Evolutionary conservation across 257 asterid species (phyloP).

Genomic region (Gentiana macrophylla): DNA sequence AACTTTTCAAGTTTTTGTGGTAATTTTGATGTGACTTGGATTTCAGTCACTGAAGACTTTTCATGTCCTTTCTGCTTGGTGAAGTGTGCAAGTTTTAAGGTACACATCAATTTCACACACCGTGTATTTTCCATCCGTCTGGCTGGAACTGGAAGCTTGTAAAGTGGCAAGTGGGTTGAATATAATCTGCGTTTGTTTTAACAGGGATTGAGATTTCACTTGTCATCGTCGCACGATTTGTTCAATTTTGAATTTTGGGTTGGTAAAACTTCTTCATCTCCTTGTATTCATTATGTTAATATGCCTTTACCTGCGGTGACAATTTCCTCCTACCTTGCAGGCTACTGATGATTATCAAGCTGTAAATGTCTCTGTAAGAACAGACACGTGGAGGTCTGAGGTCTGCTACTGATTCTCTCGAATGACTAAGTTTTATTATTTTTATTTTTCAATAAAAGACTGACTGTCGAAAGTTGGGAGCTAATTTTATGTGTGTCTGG

Average conservation of each 20-base stretch:
- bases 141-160: conserved; percentile 5
- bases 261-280: conserved; percentile 29
- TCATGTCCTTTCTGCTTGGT: conserved; percentile 98
- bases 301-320: conserved; percentile 8
- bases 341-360: conserved; percentile 92
- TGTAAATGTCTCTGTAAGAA: conserved; percentile 81
- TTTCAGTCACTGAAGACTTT: conserved; percentile 96
- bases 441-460: neutral
- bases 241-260: conserved; percentile 99
- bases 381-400: conserved; percentile 87
- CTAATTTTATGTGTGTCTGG: neutral
- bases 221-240: conserved; percentile 72
- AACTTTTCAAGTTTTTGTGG: conserved; percentile 5
- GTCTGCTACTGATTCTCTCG: conserved; percentile 22
- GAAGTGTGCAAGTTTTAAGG: conserved; percentile 94
- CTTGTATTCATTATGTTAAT: conserved; percentile 1
- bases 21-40: conserved; percentile 23
- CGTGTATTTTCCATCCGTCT: neutral
- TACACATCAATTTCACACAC: conserved; percentile 16
- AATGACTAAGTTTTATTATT: neutral
- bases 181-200: conserved; percentile 17
- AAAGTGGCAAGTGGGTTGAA: conserved; percentile 7
- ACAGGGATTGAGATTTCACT: conserved; percentile 90
- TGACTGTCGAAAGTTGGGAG: too few species aligned
- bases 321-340: conserved; percentile 28